Base-by-base conservation (phyloP, 441 rosid species). In the Caryocar brasiliense region DNA sequence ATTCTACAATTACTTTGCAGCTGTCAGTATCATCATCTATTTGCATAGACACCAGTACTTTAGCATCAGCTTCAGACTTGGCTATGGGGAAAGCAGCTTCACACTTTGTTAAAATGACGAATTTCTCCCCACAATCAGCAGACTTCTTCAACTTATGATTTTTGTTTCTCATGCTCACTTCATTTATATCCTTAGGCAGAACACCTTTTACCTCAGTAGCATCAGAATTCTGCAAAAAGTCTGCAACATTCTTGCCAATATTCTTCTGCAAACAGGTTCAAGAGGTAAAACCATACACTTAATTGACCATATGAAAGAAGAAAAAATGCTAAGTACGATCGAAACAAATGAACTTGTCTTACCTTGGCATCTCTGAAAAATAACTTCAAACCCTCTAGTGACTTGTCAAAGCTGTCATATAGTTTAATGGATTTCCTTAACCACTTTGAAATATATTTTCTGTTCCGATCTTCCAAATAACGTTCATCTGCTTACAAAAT, bases 301-400 rank as follows among this genome's bases (percentile, higher is more conserved):
- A 40, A 14, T 52, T 36, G 18, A 7, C 42, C 19, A 43, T 3
- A 38, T 34, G 29, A 39, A 67, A 43, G 34, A 30, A 54, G 21
- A 7, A 7, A 43, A 44, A 32, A 38, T 22, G 12, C 1, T 3
- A 0, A 4, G 39, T 19, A 44, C 37, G 37, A 52, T 56, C 28
- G 47, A 7, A 48, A 67, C 40, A 37, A 36, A 39, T 37, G 32
- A 54, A 56, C 48, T 46, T 33, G 15, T 36, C 19, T 15, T 22
- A 81, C 96, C 99, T 86, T 82, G 66, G 64, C 85, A 73, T 67
- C 81, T 58, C 70, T 64, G 79, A 88, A 93, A 73, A 84, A 89
- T 6, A 78, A 75, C 66, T 62, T 71, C 46, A 89, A 65, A 40
- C 65, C 87, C 56, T 85, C 82, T 41, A 91, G 51, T 8, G 67